These are phyloP conservation scores for Suillus alpinus DNA, from an alignment of 768 basidiomycete genomes.

Conservation along the genomic window DNA sequence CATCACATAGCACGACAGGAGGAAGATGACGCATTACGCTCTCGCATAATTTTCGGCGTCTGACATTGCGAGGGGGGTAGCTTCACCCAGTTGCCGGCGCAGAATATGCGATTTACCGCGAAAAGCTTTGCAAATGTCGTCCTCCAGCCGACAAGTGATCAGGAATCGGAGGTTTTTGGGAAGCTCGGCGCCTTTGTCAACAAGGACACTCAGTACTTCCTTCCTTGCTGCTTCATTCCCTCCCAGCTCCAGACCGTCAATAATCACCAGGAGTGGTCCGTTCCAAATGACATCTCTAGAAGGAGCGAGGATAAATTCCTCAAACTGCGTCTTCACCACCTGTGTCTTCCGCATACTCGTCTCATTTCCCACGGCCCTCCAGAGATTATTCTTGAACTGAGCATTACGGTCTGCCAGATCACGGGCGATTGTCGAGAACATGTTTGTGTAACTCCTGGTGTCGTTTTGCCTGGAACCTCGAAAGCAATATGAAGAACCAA, in stretches of 20 bases:
- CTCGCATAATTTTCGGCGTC: neutral
- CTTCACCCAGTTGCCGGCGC: neutral
- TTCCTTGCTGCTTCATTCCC: conserved; percentile 16
- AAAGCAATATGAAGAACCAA: conserved; percentile 34
- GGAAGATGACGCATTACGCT: neutral
- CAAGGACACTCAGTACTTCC: conserved; percentile 20
- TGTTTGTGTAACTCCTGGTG: conserved; percentile 15
- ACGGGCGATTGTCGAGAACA: conserved; percentile 32
- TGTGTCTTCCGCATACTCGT: conserved; percentile 17
- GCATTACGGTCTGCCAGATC: conserved; percentile 30
- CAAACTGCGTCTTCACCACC: conserved; percentile 22
- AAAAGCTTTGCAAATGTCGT: conserved; percentile 14
- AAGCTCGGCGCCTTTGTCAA: conserved; percentile 5
- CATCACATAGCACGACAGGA: neutral
- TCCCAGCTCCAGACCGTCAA: conserved; percentile 34
- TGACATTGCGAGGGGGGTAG: neutral
- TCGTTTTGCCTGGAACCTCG: conserved; percentile 6
- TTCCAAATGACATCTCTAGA: conserved; percentile 15
- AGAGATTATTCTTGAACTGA: conserved; percentile 20
- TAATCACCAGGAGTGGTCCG: conserved; percentile 32
- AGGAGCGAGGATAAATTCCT: conserved; percentile 18
- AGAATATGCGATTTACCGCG: conserved; percentile 10
- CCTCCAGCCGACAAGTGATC: conserved; percentile 25
- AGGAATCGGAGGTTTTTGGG: conserved; percentile 24
- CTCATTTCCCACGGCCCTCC: conserved; percentile 6